Evolutionary conservation across 129 eudicot species (phyloP).

Genomic region (Helianthus tuberosus): DNA sequence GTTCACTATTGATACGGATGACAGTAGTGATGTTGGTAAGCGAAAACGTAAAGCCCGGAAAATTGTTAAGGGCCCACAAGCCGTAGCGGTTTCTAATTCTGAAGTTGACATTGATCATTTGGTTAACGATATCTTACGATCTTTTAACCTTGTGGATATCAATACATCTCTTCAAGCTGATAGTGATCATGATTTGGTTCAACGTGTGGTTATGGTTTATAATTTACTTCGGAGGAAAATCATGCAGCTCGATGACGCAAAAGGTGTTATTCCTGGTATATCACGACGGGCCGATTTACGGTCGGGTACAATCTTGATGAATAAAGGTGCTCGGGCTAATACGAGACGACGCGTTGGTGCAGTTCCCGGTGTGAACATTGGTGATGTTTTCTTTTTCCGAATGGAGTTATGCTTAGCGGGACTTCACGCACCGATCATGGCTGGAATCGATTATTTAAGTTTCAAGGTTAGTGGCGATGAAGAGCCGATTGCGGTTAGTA

Average conservation of each 20-base stretch:
- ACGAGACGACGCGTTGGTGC: constrained; percentile 48
- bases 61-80: constrained; percentile 27
- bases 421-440: constrained; percentile 65
- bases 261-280: constrained; percentile 47
- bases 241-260: constrained; percentile 59
- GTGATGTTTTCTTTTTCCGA: constrained; percentile 65
- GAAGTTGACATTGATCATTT: constrained; percentile 32
- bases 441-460: constrained; percentile 54
- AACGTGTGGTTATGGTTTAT: constrained; percentile 40
- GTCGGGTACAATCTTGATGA: constrained; percentile 56
- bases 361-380: constrained; percentile 57
- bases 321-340: constrained; percentile 54
- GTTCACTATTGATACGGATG: constrained; percentile 34
- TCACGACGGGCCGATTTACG: constrained; percentile 51
- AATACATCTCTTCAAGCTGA: constrained; percentile 44
- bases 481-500: constrained; percentile 60
- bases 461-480: constrained; percentile 45
- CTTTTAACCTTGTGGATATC: constrained; percentile 36
- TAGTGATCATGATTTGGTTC: constrained; percentile 49
- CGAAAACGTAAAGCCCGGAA: constrained; percentile 45
- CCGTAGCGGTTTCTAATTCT: constrained; percentile 31
- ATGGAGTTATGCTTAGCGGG: constrained; percentile 62
- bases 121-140: constrained; percentile 31
- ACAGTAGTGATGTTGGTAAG: constrained; percentile 33
- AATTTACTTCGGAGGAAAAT: constrained; percentile 54